Conservation (phyloP, 176 grass and related monocot species). For the Lolium perenne region DNA sequence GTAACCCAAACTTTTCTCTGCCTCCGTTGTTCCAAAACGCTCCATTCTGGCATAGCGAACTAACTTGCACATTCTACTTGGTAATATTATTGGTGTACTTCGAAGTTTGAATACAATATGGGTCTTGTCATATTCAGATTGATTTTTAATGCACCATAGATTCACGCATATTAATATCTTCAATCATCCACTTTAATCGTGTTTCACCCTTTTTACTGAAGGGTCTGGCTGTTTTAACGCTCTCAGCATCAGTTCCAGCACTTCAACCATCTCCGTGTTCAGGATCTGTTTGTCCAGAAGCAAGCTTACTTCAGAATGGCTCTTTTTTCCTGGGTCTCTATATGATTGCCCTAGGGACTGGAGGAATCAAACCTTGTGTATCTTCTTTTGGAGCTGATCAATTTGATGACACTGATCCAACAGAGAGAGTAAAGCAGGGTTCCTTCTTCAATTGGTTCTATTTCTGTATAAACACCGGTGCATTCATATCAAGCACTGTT, state of each 20-base stretch:
- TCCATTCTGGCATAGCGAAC: slow-evolving; percentile 8
- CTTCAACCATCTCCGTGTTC: slow-evolving; percentile 60
- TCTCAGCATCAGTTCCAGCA: slow-evolving; percentile 70
- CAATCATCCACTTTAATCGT: slow-evolving; percentile 11
- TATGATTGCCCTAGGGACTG: slow-evolving; percentile 83
- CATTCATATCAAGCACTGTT: slow-evolving; percentile 70
- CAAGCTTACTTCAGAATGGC: slow-evolving; percentile 61
- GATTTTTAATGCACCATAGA: neutral
- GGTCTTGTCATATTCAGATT: neutral
- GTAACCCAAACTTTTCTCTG: neutral
- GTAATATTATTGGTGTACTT: neutral
- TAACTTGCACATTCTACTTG: neutral
- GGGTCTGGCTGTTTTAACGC: slow-evolving; percentile 74
- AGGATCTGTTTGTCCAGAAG: slow-evolving; percentile 56
- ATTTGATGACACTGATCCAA: slow-evolving; percentile 84
- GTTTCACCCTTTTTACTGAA: slow-evolving; percentile 39
- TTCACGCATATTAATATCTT: neutral
- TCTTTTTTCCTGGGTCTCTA: slow-evolving; percentile 78
- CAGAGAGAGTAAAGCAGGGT: slow-evolving; percentile 71
- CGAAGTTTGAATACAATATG: slow-evolving; percentile 24
- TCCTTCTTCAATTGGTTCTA: slow-evolving; percentile 99
- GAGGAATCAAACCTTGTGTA: slow-evolving; percentile 92
- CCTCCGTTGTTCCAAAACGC: slow-evolving; percentile 3
- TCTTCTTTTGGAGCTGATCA: slow-evolving; percentile 90
- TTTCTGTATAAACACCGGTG: slow-evolving; percentile 79